These are phyloP conservation scores for Tuber borchii DNA, from an alignment of 495 filamentous ascomycete species.

Conservation along the genomic window DNA sequence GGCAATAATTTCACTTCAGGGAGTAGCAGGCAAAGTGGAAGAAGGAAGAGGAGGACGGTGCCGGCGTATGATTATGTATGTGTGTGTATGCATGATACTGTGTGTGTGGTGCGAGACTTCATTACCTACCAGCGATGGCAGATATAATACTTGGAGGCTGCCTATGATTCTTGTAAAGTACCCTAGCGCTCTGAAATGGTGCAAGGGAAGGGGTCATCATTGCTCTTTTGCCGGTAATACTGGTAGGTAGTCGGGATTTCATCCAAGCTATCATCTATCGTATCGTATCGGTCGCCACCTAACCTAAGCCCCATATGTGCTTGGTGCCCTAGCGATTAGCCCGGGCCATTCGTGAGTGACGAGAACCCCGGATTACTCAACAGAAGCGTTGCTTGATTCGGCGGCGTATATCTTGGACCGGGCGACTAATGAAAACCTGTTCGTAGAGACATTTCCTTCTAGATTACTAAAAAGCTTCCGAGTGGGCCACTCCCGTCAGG, in stretches of 20 bases:
- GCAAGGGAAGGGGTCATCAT: background rate
- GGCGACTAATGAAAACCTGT: background rate
- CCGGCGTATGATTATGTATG: background rate
- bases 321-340: background rate
- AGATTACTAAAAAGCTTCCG: background rate
- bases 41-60: background rate
- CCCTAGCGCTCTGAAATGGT: background rate
- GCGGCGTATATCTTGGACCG: background rate
- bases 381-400: background rate
- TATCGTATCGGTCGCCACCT: conserved; percentile 9
- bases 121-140: background rate
- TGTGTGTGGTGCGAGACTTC: background rate
- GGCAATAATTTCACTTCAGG: background rate
- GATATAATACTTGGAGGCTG: background rate
- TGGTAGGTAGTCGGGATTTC: background rate
- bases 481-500: background rate
- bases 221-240: background rate
- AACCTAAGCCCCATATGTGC: conserved; percentile 2
- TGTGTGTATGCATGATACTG: background rate
- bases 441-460: background rate
- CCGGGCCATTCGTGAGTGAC: background rate
- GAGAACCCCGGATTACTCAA: background rate
- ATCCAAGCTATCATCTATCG: background rate
- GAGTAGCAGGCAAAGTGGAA: background rate
- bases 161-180: background rate